Conservation (phyloP, 2,329 filamentous ascomycete genomes). For the Phoma sp. region DNA sequence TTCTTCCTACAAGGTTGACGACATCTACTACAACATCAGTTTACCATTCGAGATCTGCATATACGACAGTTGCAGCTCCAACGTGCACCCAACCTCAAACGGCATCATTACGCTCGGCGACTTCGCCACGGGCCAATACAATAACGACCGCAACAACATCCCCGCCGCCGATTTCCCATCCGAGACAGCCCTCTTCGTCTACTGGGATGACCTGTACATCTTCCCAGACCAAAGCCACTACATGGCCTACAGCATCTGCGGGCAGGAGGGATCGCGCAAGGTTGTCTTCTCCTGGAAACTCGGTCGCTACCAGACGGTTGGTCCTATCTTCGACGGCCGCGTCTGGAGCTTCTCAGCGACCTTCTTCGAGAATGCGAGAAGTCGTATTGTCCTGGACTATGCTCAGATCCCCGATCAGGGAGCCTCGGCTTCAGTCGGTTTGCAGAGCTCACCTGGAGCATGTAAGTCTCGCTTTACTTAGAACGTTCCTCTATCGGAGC, state of each 20-base stretch:
- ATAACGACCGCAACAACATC: neutral
- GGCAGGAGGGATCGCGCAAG: neutral
- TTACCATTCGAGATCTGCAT: constrained; percentile 8
- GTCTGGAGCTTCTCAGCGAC: neutral
- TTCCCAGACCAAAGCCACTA: neutral
- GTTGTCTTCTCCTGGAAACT: neutral
- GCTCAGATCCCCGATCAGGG: neutral
- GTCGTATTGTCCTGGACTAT: neutral
- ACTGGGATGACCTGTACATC: constrained; percentile 4
- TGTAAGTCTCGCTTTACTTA: neutral
- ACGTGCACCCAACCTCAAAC: neutral
- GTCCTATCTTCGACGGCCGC: neutral
- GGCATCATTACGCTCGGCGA: neutral
- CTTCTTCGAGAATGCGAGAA: neutral
- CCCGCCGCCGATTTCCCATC: neutral
- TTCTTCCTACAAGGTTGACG: neutral
- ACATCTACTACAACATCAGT: neutral
- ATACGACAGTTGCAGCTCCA: neutral
- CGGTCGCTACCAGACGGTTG: neutral
- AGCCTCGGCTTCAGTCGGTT: neutral
- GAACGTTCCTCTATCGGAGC: neutral
- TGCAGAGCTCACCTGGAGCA: neutral
- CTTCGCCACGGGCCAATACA: neutral
- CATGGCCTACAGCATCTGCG: constrained; percentile 1
- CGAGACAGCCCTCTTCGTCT: neutral